Percentiles rank a stretch among this genome's conserved stretches.
phyloP scores from a whole-genome alignment of 306 rosid species.

The Glycine soja region DNA sequence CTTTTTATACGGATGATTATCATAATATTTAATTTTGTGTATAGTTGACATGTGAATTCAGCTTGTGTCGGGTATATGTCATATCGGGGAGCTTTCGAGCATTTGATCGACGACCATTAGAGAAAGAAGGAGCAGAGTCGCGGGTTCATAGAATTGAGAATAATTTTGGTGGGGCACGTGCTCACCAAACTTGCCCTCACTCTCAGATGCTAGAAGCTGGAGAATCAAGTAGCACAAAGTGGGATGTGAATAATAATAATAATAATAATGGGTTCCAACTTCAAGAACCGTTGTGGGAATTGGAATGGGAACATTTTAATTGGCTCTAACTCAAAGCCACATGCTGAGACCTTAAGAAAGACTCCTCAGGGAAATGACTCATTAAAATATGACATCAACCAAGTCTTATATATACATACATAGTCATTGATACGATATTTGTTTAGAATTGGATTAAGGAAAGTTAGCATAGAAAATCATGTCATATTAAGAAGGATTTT shows the following conservation, averaged over 20 bases:
- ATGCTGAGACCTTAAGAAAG: background rate
- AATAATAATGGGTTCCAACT: conserved; percentile 29
- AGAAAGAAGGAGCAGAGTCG: background rate
- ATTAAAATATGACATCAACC: background rate
- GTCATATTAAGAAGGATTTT: background rate
- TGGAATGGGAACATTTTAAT: conserved; percentile 66
- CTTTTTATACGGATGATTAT: no score
- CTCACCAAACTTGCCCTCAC: background rate
- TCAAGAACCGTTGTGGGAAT: conserved; percentile 62
- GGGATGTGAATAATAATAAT: conserved; percentile 43
- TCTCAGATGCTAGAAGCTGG: conserved; percentile 31
- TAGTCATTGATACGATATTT: background rate
- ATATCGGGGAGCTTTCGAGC: conserved; percentile 81
- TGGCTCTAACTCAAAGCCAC: conserved; percentile 44
- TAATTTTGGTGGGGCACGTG: conserved; percentile 9
- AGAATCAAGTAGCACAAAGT: conserved; percentile 45
- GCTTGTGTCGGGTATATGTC: conserved; percentile 81
- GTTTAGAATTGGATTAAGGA: background rate
- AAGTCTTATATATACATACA: no score
- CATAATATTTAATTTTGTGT: conserved; percentile 7
- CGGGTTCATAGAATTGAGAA: conserved; percentile 38
- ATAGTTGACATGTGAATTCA: conserved; percentile 81
- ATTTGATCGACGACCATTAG: conserved; percentile 79
- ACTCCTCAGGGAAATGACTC: background rate
- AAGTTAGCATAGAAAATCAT: background rate